Percentiles rank a stretch among this genome's conserved stretches.
Conservation (phyloP, 305 asterid species). For the Plantago rigida region DNA sequence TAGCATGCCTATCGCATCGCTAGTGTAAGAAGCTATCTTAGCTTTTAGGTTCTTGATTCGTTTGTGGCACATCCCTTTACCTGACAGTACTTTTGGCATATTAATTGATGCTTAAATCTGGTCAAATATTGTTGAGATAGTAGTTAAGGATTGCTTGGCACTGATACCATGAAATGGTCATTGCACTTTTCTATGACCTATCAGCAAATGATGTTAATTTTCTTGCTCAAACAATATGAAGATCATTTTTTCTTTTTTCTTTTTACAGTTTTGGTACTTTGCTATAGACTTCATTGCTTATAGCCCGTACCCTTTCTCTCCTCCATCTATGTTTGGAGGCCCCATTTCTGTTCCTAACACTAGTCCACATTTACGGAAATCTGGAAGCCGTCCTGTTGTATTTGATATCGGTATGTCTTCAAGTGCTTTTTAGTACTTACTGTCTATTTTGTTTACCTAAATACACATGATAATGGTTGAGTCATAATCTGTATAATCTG, state of each 20-base stretch:
- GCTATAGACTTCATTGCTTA: constrained; percentile 22
- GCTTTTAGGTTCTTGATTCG: too few species aligned
- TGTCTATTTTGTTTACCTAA: not conserved
- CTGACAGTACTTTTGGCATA: too few species aligned
- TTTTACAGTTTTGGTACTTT: constrained; percentile 29
- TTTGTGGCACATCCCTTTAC: too few species aligned
- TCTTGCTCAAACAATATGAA: constrained; percentile 17
- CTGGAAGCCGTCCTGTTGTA: constrained; percentile 85
- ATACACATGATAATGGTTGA: not conserved
- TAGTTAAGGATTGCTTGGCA: too few species aligned
- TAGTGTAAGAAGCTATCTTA: too few species aligned
- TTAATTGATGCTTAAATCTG: too few species aligned
- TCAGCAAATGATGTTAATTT: constrained; percentile 13
- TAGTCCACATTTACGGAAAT: constrained; percentile 84
- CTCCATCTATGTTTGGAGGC: constrained; percentile 95
- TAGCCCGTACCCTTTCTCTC: constrained; percentile 30
- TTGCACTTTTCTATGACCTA: not conserved
- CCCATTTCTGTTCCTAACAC: constrained; percentile 48
- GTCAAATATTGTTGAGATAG: too few species aligned
- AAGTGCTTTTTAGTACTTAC: not conserved
- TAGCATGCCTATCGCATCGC: too few species aligned
- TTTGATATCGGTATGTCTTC: constrained; percentile 56
- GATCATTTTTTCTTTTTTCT: not conserved
- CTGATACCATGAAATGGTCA: not conserved
- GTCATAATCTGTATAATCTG: constrained; percentile 15